Base-by-base conservation (phyloP, 1,139 yeast species). In the Scheffersomyces segobiensis region DNA sequence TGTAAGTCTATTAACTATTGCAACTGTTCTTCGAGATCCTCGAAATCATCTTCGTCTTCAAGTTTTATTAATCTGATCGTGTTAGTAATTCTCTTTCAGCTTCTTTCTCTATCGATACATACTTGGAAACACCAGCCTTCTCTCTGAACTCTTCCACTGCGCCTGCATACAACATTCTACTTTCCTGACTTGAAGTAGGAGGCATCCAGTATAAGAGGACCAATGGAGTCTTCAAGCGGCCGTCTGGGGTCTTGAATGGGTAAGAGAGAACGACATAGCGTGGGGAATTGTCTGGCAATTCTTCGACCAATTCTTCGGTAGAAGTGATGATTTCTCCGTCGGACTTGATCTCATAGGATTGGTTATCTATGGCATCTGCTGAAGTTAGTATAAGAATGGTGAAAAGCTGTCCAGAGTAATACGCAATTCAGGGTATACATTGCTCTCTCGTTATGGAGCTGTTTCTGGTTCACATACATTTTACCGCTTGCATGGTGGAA, bases 141-240 rank as follows among this genome's bases (percentile, higher is more conserved):
- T 84, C 87, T 70, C 95, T 81, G 61, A 93, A 83, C 65, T 88
- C 75, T 68, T 93, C 97, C 32, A 91, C 84, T 0, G 97, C 96
- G 2, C 96, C 97, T 1, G 97, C 98, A 67, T 91, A 93, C 54
- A 91, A 75, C 97, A 93, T 93, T 70, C 89, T 85, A 69, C 84
- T 79, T 57, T 88, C 91, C 69, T 88, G 95, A 19, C 90, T 88
- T 20, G 93, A 82, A 0, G 97, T 91, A 26, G 88, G 88, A 2
- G 98, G 98, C 59, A 91, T 83, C 88, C 95, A 93, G 72, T 92
- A 93, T 26, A 93, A 66, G 70, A 93, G 75, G 1, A 92, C 92
- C 63, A 90, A 82, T 2, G 97, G 97, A 14, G 84, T 80, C 54
- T 87, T 83, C 66, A 84, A 81, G 60, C 97, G 80, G 0, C 97